phyloP scores from a whole-genome alignment of 1,139 yeast species.

The Yamadazyma dushanensis region DNA sequence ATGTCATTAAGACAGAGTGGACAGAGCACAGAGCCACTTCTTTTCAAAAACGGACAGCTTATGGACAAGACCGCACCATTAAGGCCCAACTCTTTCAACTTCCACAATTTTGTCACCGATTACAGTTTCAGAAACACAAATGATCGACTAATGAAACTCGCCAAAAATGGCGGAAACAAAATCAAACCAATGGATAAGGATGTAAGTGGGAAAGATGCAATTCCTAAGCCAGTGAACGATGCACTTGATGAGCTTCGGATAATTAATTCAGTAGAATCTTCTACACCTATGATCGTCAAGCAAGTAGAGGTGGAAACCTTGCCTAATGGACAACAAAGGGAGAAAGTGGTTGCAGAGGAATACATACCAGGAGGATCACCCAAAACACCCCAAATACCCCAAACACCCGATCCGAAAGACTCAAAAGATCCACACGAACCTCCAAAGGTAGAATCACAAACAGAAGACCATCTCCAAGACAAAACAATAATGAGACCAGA shows the following conservation, averaged over 20 bases:
- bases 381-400: neutral
- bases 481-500: neutral
- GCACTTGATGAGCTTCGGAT: conserved; percentile 1
- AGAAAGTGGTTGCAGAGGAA: neutral
- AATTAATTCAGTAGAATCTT: neutral
- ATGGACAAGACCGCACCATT: conserved; percentile 6
- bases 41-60: conserved; percentile 7
- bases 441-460: conserved; percentile 1
- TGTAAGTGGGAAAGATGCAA: neutral
- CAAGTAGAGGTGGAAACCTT: neutral
- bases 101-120: conserved; percentile 6
- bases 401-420: neutral
- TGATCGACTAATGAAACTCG: neutral
- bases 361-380: neutral
- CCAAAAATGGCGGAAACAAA: neutral
- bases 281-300: neutral
- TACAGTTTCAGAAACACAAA: conserved; percentile 9
- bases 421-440: neutral
- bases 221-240: conserved; percentile 1
- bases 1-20: conserved; percentile 20
- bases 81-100: conserved; percentile 12
- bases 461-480: neutral
- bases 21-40: conserved; percentile 9
- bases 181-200: neutral
- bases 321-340: neutral